Evolutionary conservation across 805 yeast genomes (phyloP).

Genomic region (Lipomyces yamadae): DNA sequence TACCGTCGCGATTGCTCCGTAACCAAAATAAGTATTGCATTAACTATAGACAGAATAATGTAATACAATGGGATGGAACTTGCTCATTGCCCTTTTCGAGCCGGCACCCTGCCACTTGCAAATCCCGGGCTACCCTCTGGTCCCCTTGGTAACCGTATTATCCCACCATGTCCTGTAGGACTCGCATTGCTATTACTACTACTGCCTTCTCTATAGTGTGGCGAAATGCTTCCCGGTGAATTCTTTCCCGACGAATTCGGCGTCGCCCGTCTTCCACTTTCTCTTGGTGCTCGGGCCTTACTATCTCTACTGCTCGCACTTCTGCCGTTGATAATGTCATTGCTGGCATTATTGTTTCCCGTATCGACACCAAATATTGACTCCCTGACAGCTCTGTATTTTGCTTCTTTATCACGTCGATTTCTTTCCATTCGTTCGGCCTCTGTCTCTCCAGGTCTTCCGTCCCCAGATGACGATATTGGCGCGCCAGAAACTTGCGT

Average conservation of each 20-base stretch:
- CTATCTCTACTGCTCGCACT: not conserved
- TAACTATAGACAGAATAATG: not conserved
- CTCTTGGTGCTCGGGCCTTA: not conserved
- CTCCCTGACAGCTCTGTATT: constrained; percentile 32
- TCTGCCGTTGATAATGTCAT: not conserved
- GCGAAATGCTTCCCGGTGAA: not conserved
- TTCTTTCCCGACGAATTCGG: constrained; percentile 1
- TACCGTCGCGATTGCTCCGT: not conserved
- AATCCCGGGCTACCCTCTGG: constrained; percentile 24
- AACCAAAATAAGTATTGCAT: not conserved
- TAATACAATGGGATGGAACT: not conserved
- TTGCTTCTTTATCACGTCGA: constrained; percentile 31
- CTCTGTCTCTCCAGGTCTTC: constrained; percentile 28
- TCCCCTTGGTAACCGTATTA: constrained; percentile 17
- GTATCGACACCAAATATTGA: constrained; percentile 24
- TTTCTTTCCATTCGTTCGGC: constrained; percentile 24
- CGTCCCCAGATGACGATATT: not conserved
- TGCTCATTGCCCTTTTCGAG: not conserved
- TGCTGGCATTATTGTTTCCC: not conserved
- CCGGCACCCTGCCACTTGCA: not conserved
- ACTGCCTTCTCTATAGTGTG: not conserved
- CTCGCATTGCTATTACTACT: not conserved
- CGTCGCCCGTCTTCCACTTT: not conserved
- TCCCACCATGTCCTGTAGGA: not conserved
- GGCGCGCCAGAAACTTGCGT: constrained; percentile 4